Percentiles rank a stretch among this genome's conserved stretches.
phyloP scores from a whole-genome alignment of 1,284 basidiomycete genomes.

The Testicularia cyperi region DNA sequence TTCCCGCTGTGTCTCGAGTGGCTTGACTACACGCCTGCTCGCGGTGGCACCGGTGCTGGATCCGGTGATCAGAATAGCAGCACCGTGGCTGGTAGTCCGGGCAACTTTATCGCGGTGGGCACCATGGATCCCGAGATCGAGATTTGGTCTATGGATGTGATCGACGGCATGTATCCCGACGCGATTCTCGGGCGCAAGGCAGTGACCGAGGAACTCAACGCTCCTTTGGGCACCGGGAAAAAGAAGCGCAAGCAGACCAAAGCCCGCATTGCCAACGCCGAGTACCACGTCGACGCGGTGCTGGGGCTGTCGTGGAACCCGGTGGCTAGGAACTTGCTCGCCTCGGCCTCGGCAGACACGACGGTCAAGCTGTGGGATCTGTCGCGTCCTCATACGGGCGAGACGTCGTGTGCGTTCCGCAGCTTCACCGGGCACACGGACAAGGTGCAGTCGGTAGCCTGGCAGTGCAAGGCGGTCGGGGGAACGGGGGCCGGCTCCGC shows the following conservation, averaged over 20 bases:
- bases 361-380: slow-evolving; percentile 99
- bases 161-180: slow-evolving; percentile 92
- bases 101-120: slow-evolving; percentile 93
- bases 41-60: slow-evolving; percentile 48
- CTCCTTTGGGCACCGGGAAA: slow-evolving; percentile 55
- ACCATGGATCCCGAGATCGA: slow-evolving; percentile 98
- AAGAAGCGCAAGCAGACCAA: slow-evolving; percentile 80
- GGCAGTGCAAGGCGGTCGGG: slow-evolving; percentile 67
- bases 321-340: slow-evolving; percentile 81
- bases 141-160: slow-evolving; percentile 91
- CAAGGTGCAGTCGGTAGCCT: slow-evolving; percentile 96
- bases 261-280: slow-evolving; percentile 69
- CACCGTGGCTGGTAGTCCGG: slow-evolving; percentile 63
- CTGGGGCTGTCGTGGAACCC: slow-evolving; percentile 90
- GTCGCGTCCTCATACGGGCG: slow-evolving; percentile 66
- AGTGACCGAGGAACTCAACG: slow-evolving; percentile 40
- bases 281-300: slow-evolving; percentile 89
- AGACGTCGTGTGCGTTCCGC: slow-evolving; percentile 68
- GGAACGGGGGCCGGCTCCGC: slow-evolving; percentile 61
- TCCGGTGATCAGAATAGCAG: slow-evolving; percentile 24
- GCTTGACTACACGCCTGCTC: slow-evolving; percentile 84
- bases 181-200: slow-evolving; percentile 83
- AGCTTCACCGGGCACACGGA: slow-evolving; percentile 84
- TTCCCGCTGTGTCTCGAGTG: slow-evolving; percentile 99
- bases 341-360: slow-evolving; percentile 87